These are phyloP conservation scores for Septoria linicola DNA, from an alignment of 2,329 filamentous ascomycete genomes.

Conservation along the genomic window DNA sequence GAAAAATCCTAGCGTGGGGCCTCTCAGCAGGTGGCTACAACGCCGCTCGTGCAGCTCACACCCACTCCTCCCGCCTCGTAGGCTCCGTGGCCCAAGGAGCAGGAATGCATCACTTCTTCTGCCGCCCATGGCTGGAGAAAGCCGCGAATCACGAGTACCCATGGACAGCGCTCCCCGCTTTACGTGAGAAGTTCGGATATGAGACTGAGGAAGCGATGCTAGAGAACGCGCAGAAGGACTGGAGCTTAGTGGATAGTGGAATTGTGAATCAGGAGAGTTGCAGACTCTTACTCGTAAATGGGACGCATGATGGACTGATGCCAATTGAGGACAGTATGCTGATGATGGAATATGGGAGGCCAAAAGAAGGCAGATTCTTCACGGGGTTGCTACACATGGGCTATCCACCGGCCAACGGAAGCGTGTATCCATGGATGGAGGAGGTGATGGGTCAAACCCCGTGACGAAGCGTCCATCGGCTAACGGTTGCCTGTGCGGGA, in stretches of 20 bases:
- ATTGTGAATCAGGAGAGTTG: constrained; percentile 58
- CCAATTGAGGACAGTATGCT: constrained; percentile 67
- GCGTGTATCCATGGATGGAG: constrained; percentile 64
- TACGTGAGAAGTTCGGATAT: constrained; percentile 65
- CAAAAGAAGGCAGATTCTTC: constrained; percentile 67
- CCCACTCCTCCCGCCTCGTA: constrained; percentile 55
- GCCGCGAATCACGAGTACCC: constrained; percentile 64
- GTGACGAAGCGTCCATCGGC: too few species aligned
- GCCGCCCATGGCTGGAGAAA: constrained; percentile 58
- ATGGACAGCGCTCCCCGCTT: constrained; percentile 40
- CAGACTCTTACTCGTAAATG: constrained; percentile 60
- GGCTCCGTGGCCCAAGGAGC: constrained; percentile 64
- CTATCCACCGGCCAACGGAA: constrained; percentile 59
- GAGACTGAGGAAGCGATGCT: constrained; percentile 56
- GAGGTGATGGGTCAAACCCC: constrained; percentile 45
- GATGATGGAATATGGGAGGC: constrained; percentile 62
- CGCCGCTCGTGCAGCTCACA: constrained; percentile 63
- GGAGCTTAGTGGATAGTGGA: constrained; percentile 61
- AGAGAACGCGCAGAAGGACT: constrained; percentile 57
- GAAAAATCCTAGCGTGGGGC: constrained; percentile 61
- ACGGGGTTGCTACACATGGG: constrained; percentile 64
- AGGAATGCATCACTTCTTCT: constrained; percentile 62
- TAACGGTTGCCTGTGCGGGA: too few species aligned
- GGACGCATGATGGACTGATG: constrained; percentile 63
- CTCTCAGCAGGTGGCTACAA: constrained; percentile 68